Conservation (phyloP, 2,329 filamentous ascomycete species). For the Aspergillus sp. region DNA sequence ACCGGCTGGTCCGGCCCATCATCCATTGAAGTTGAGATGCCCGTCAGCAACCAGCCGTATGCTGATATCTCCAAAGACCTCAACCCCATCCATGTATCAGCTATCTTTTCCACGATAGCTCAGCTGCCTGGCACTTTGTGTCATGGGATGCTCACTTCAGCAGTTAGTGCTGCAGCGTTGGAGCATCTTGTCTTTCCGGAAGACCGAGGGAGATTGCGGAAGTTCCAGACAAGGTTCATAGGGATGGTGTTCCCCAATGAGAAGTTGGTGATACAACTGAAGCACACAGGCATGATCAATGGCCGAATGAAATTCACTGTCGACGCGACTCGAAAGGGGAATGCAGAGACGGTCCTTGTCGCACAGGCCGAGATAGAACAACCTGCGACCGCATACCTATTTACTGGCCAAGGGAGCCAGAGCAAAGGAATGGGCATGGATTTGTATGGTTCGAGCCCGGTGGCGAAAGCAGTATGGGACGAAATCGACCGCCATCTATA, state of each 20-base stretch:
- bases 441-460: conserved; percentile 81
- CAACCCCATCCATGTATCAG: conserved; percentile 95
- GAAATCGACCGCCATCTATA: conserved; percentile 92
- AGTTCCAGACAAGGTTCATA: conserved; percentile 86
- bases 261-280: conserved; percentile 82
- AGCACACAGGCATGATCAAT: conserved; percentile 92
- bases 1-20: conserved; percentile 11
- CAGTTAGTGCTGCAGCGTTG: conserved; percentile 86
- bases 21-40: conserved; percentile 73
- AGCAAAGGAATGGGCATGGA: conserved; percentile 99
- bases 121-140: conserved; percentile 92
- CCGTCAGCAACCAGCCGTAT: conserved; percentile 91
- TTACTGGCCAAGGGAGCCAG: conserved; percentile 94
- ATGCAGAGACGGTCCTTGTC: conserved; percentile 85
- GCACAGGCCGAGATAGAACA: conserved; percentile 96
- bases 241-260: conserved; percentile 97
- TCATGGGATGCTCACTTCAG: conserved; percentile 97
- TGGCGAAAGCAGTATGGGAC: conserved; percentile 94
- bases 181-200: conserved; percentile 93
- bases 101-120: conserved; percentile 91
- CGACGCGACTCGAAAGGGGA: conserved; percentile 86
- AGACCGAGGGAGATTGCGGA: conserved; percentile 82
- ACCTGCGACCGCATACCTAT: conserved; percentile 89
- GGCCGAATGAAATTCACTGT: conserved; percentile 98
- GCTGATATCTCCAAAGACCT: conserved; percentile 92